phyloP scores from a whole-genome alignment of 768 basidiomycete genomes.

The Mycena filopes region DNA sequence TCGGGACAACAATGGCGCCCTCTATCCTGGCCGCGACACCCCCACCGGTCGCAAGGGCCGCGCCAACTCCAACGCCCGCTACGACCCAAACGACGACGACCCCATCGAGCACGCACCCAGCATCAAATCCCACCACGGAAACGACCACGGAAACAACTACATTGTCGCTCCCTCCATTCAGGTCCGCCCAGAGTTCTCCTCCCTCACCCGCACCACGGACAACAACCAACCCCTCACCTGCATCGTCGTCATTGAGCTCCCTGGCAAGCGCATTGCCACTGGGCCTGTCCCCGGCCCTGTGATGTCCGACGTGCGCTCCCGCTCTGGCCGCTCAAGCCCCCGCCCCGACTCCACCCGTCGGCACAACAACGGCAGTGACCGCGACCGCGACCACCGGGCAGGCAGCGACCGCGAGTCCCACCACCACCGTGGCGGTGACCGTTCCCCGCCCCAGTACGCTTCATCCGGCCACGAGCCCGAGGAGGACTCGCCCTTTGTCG shows the following conservation, averaged over 20 bases:
- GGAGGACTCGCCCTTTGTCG: constrained; percentile 81
- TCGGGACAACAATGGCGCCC: constrained; percentile 49
- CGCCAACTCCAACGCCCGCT: constrained; percentile 46
- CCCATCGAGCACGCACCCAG: constrained; percentile 72
- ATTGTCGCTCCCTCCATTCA: constrained; percentile 94
- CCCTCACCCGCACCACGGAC: constrained; percentile 75
- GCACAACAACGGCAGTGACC: constrained; percentile 35
- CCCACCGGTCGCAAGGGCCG: constrained; percentile 58
- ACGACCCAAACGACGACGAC: constrained; percentile 88
- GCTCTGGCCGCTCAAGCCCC: constrained; percentile 58
- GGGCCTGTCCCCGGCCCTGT: constrained; percentile 65
- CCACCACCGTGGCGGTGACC: constrained; percentile 14
- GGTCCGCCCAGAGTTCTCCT: constrained; percentile 91
- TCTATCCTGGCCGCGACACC: constrained; percentile 64
- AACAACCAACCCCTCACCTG: constrained; percentile 90
- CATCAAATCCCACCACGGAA: constrained; percentile 53
- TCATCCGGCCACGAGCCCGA: constrained; percentile 46
- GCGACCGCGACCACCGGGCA: constrained; percentile 10
- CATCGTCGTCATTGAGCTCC: constrained; percentile 92
- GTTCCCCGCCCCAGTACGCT: constrained; percentile 40
- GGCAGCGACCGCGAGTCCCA: constrained; percentile 7
- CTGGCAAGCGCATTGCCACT: constrained; percentile 68
- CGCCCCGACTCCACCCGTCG: constrained; percentile 45
- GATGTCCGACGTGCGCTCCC: constrained; percentile 52
- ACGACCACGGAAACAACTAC: constrained; percentile 65